These are phyloP conservation scores for Puccinia hordei DNA, from an alignment of 1,284 basidiomycete species.

Conservation along the genomic window DNA sequence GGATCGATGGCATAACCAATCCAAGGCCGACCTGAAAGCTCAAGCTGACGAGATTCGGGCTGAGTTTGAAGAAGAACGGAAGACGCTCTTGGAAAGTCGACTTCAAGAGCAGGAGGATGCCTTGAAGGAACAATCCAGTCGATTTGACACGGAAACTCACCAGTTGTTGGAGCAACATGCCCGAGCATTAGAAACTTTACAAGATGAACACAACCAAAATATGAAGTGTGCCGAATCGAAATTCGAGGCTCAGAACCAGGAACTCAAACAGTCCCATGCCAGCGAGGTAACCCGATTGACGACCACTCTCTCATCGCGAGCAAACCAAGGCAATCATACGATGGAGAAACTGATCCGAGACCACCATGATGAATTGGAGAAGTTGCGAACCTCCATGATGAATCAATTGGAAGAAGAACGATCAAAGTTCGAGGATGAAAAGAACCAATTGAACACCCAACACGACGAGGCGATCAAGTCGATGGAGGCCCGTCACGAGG, in stretches of 20 bases:
- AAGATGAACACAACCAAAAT: background rate
- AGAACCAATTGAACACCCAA: background rate
- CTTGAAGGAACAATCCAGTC: background rate
- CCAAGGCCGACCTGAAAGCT: constrained; percentile 1
- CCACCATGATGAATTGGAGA: background rate
- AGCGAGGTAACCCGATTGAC: background rate
- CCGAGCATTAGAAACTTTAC: background rate
- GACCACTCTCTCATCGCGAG: background rate
- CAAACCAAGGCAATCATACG: background rate
- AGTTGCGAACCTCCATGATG: background rate
- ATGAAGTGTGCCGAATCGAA: background rate
- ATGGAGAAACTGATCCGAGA: background rate
- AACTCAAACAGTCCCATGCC: constrained; percentile 12
- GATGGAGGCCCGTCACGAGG: background rate
- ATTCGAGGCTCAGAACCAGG: background rate
- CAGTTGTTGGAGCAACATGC: constrained; percentile 1
- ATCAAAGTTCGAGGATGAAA: constrained; percentile 5
- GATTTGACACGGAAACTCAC: background rate
- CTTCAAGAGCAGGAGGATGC: background rate
- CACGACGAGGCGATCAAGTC: background rate
- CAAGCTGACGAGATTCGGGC: constrained; percentile 21
- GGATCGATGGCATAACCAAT: constrained; percentile 3
- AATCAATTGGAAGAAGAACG: background rate
- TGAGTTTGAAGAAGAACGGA: constrained; percentile 12
- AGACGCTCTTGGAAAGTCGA: background rate